phyloP scores from a whole-genome alignment of 139 green algal species.

The Micractinium conductrix region DNA sequence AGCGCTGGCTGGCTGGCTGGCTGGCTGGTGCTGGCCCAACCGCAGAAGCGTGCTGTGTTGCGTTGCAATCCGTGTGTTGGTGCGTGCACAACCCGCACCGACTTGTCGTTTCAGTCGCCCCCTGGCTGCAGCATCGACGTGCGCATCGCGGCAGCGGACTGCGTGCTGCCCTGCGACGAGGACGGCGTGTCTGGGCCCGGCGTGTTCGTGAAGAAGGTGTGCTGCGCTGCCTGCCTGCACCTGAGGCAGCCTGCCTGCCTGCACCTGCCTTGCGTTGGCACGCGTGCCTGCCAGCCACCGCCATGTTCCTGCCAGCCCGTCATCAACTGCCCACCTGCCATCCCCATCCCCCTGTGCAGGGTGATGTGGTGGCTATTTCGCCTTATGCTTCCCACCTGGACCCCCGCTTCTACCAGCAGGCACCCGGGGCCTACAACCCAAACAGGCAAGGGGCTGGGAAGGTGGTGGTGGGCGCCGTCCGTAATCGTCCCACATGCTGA shows the following conservation, averaged over 20 bases:
- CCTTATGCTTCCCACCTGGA: conserved; percentile 70
- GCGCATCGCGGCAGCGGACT: conserved; percentile 49
- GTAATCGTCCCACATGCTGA: too few species aligned
- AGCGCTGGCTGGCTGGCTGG: not conserved
- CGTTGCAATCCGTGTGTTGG: not conserved
- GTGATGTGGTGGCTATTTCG: conserved; percentile 69
- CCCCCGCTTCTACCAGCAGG: conserved; percentile 47
- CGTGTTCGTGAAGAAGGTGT: conserved; percentile 18
- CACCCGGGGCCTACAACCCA: conserved; percentile 12
- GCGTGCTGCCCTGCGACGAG: conserved; percentile 16
- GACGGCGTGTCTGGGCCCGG: not conserved
- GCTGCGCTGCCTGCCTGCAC: too few species aligned
- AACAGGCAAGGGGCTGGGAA: too few species aligned
- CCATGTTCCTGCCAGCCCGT: too few species aligned
- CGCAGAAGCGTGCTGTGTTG: not conserved
- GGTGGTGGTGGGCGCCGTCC: too few species aligned
- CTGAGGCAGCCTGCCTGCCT: too few species aligned
- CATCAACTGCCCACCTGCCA: too few species aligned
- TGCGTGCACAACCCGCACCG: not conserved
- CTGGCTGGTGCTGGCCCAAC: too few species aligned
- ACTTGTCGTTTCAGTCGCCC: not conserved
- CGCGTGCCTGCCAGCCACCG: too few species aligned
- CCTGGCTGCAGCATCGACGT: conserved; percentile 58
- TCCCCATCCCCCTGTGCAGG: conserved; percentile 46
- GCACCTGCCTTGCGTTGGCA: too few species aligned